phyloP scores from a whole-genome alignment of 2,329 filamentous ascomycete species.

The Xylariaceae sp. region DNA sequence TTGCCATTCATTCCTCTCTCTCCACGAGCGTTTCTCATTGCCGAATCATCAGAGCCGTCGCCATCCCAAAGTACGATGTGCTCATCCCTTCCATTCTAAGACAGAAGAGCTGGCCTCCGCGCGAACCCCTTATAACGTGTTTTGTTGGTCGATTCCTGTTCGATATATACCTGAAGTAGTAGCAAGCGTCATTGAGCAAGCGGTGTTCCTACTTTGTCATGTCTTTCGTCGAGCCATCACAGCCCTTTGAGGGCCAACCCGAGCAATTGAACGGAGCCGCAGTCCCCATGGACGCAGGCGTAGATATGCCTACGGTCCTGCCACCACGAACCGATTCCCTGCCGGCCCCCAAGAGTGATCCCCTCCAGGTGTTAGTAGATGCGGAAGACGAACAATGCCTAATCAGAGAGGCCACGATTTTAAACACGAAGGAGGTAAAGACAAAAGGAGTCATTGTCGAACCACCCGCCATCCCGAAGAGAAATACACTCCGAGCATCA shows the following conservation, averaged over 20 bases:
- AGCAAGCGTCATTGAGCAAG: conserved; percentile 5
- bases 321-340: conserved; percentile 21
- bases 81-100: conserved; percentile 17
- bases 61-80: conserved; percentile 16
- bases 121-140: conserved; percentile 19
- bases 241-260: conserved; percentile 6
- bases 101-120: conserved; percentile 22
- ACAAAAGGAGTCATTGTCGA: conserved; percentile 24
- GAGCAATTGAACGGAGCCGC: neutral
- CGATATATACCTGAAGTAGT: conserved; percentile 2
- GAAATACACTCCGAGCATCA: conserved; percentile 46
- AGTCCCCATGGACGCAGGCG: conserved; percentile 9
- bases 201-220: conserved; percentile 7
- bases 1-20: conserved; percentile 5
- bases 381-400: conserved; percentile 28
- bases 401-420: conserved; percentile 27
- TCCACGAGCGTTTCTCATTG: conserved; percentile 2
- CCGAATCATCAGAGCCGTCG: conserved; percentile 9
- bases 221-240: conserved; percentile 10
- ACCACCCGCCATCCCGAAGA: conserved; percentile 45
- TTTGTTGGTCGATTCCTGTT: conserved; percentile 15
- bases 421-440: conserved; percentile 26
- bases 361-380: conserved; percentile 25
- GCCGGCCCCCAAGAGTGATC: conserved; percentile 21
- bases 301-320: conserved; percentile 14